Evolutionary conservation across 2,329 filamentous ascomycete genomes (phyloP), one percentile per base, ranked within the genome.

Genomic region (Nemania sp.): DNA sequence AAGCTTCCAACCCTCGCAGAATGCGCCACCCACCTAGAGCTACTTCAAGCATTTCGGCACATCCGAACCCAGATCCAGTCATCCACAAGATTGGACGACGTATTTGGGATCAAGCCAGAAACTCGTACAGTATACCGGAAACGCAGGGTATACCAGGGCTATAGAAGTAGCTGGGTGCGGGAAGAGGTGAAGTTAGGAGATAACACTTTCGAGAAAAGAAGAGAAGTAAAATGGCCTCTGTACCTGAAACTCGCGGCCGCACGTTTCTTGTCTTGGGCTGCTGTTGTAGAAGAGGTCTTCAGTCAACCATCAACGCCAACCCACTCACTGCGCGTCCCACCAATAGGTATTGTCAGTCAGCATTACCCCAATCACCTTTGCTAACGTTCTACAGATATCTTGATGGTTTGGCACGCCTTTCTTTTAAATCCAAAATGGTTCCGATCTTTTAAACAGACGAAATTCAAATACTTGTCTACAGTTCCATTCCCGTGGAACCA

Each of bases 381-480:
- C 60, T 63, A 11, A 63, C 3, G 10, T n/a, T 26, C 51, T 20
- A 38, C 27, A 63, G 60, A 63, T 51, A 20, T 63, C 13, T 51
- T 63, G 26, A 63, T 63, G 60, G 52, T 63, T 55, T 63, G 60
- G 60, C 60, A 63, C n/a, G 60, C 60, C 5, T 41, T 63, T 2
- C 60, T 63, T 47, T 52, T 63, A 6, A 63, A 63, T 35, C 60
- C 60, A 27, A 49, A 49, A 11, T 63, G 60, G 60, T 63, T 63
- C 29, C 41, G 29, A 20, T 56, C 60, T 20, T 63, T 63, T 27
- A 38, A 56, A 24, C 20, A 56, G 27, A 51, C 13, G 29, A 24
- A 29, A 27, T 5, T 56, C 11, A 6, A 56, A 49, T 10, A 38
- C 15, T 29, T 63, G 15, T 54, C 60, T 20, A 56, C 15, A 18